Conservation (phyloP, 345 rosid species). For the Citrus trifoliata region DNA sequence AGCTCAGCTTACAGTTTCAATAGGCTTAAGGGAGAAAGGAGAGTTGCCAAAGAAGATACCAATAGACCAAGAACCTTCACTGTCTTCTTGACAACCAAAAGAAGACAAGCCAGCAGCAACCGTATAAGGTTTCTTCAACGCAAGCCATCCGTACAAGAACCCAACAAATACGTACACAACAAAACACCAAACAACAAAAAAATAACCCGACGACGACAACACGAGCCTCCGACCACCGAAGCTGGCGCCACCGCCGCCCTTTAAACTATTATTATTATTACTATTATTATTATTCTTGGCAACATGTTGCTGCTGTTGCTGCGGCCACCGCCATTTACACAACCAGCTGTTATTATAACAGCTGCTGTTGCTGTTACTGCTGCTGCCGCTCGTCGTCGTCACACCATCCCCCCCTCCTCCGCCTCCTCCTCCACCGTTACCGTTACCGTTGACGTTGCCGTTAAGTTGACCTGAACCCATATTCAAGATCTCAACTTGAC, state of each 20-base stretch:
- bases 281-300: neutral
- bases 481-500: neutral
- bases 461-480: slow-evolving; percentile 10
- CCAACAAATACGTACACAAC: slow-evolving; percentile 63
- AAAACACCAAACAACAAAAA: slow-evolving; percentile 53
- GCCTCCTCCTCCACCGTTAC: neutral
- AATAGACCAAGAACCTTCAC: slow-evolving; percentile 94
- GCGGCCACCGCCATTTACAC: slow-evolving; percentile 13
- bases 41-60: slow-evolving; percentile 87
- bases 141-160: slow-evolving; percentile 53
- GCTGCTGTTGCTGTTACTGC: slow-evolving; percentile 1
- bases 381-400: neutral
- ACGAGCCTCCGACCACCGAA: slow-evolving; percentile 26
- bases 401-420: neutral
- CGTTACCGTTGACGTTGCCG: neutral
- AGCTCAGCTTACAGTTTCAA: slow-evolving; percentile 76
- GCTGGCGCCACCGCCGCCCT: slow-evolving; percentile 25
- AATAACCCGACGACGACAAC: slow-evolving; percentile 39
- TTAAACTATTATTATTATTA: neutral
- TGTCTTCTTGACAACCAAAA: slow-evolving; percentile 70
- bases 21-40: slow-evolving; percentile 84
- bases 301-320: neutral
- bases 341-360: slow-evolving; percentile 5
- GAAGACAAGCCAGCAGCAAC: slow-evolving; percentile 30
- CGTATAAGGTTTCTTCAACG: slow-evolving; percentile 34